Base-by-base conservation (phyloP, 345 rosid species). In the Eutrema yunnanense region DNA sequence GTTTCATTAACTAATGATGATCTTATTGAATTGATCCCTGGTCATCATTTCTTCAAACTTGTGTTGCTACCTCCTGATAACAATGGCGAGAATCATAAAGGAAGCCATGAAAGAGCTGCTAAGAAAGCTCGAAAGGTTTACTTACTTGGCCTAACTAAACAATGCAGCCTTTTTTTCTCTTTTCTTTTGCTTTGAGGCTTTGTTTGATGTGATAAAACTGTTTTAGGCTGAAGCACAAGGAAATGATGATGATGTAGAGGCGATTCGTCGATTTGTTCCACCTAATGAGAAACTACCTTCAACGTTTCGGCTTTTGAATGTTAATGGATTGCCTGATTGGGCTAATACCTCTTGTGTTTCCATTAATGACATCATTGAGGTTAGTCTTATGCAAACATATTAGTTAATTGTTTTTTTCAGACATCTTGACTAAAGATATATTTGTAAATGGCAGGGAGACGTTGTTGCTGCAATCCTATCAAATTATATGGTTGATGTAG, bases 401-500 rank as follows among this genome's bases (percentile, higher is more conserved):
- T 55, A 10, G 34, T 48, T 32, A 1, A 12, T 3, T n/a, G 16
- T 65, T 57, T 55, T 57, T 38, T 63, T 51, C 26, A 65, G 55
- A 42, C 4, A 4, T 51, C n/a, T 40, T 62, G 48, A 4, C 30
- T 48, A 9, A 59, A 8, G 8, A 9, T n/a, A 41, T 2, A 6
- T 41, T 38, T 19, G 66, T 57, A 8, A 29, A 80, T 79, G 68
- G 13, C 66, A 92, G 99, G 99, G 93, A 44, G 93, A 94, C 62
- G 73, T 92, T 74, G 73, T 82, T 74, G 79, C 83, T 78, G 95
- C 86, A 26, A 67, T 92, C 48, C 82, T 94, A 19, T 92, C 97
- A 36, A 94, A 94, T 82, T 94, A 88, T 79, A 94, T 94, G 97
- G 99, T 92, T 54, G 97, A 94, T 73, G 36, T 91, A 19, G 93